A percentile compares a stretch with the other conserved stretches of the same genome.
These are phyloP conservation scores for Sporodiniella umbellata DNA, from an alignment of 371 early-diverging fungal genomes.

Conservation along the genomic window DNA sequence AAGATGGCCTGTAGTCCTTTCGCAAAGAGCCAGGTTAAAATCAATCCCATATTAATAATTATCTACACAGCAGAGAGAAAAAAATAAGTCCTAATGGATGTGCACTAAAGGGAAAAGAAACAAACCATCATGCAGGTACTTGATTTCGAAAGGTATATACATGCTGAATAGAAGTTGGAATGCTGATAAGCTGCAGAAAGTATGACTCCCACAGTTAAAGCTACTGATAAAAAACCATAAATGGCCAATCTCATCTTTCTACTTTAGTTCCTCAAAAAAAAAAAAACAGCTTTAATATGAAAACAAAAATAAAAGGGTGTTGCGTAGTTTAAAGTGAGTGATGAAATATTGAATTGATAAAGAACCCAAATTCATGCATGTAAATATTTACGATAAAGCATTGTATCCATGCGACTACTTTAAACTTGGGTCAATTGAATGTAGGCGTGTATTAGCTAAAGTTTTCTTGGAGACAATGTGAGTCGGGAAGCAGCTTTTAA, in stretches of 20 bases:
- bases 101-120: constrained; percentile 15
- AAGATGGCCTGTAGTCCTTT: constrained; percentile 74
- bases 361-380: no score
- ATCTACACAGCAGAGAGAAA: constrained; percentile 58
- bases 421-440: no score
- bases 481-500: no score
- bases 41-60: constrained; percentile 78
- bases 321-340: no score
- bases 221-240: constrained; percentile 71
- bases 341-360: no score
- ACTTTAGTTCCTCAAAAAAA: neutral
- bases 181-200: constrained; percentile 72
- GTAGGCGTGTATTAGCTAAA: no score
- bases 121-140: constrained; percentile 79
- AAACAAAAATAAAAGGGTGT: no score
- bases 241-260: constrained; percentile 63
- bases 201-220: constrained; percentile 69
- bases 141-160: constrained; percentile 83
- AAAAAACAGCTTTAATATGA: no score
- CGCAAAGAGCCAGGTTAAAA: constrained; percentile 73
- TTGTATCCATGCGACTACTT: no score
- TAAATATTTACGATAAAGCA: no score
- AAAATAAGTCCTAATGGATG: no score
- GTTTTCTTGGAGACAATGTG: no score
- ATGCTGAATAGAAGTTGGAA: constrained; percentile 85